phyloP scores from a whole-genome alignment of 2,329 filamentous ascomycete species.

The Fusarium pseudograminearum region DNA sequence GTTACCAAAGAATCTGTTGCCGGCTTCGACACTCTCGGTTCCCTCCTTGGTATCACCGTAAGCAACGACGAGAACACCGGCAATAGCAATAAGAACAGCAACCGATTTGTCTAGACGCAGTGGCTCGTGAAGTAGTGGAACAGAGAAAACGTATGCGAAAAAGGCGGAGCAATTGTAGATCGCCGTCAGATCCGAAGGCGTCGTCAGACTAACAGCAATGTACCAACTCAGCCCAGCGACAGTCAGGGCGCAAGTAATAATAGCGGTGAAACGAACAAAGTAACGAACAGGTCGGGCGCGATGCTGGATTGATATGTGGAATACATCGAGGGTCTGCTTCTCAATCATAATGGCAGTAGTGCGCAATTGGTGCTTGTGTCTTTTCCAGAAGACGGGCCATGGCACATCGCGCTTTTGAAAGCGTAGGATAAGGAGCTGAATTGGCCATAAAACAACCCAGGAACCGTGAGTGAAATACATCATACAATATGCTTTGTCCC shows the following conservation, averaged over 20 bases:
- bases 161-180: conserved; percentile 99
- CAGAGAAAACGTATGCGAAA: conserved; percentile 97
- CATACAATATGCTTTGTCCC: conserved; percentile 99
- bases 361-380: conserved; percentile 63
- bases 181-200: conserved; percentile 91
- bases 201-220: conserved; percentile 92
- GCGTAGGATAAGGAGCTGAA: conserved; percentile 83
- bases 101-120: conserved; percentile 86
- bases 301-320: conserved; percentile 54
- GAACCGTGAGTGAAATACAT: conserved; percentile 97
- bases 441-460: conserved; percentile 90
- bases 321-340: conserved; percentile 77
- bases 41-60: conserved; percentile 79
- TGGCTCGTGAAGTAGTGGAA: conserved; percentile 88
- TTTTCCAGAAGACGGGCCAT: conserved; percentile 87
- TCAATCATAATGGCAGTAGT: conserved; percentile 84
- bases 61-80: conserved; percentile 92
- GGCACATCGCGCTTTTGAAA: conserved; percentile 81
- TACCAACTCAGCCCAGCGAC: conserved; percentile 96
- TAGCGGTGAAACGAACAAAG: conserved; percentile 81
- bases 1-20: conserved; percentile 83
- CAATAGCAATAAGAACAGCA: conserved; percentile 87
- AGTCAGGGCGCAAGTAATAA: conserved; percentile 87
- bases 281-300: conserved; percentile 69
- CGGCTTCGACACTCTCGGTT: conserved; percentile 62